A percentile compares a stretch with the other conserved stretches of the same genome.
Conservation (phyloP, 2,329 filamentous ascomycete species). For the Parastagonospora avenae region DNA sequence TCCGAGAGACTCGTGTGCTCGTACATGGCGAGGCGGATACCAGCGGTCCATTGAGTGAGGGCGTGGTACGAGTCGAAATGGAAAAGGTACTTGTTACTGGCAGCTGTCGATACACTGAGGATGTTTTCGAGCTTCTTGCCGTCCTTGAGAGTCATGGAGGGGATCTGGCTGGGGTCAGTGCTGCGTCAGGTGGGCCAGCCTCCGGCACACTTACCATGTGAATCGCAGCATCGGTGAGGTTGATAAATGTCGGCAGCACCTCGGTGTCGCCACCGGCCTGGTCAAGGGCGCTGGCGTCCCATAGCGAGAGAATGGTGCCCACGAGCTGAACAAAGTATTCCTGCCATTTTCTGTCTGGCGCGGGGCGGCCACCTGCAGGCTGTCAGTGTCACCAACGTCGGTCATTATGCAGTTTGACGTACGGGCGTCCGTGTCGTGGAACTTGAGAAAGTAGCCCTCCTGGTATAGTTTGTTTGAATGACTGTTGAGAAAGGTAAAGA, state of each 20-base stretch:
- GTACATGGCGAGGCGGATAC: slow-evolving; percentile 90
- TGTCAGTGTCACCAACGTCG: slow-evolving; percentile 24
- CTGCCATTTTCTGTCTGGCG: slow-evolving; percentile 85
- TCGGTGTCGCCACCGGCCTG: slow-evolving; percentile 82
- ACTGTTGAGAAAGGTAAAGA: slow-evolving; percentile 92
- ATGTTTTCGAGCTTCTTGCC: slow-evolving; percentile 91
- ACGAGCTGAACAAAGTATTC: slow-evolving; percentile 98
- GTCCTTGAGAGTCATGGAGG: slow-evolving; percentile 85
- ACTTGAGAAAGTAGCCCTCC: slow-evolving; percentile 95
- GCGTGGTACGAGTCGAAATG: slow-evolving; percentile 97
- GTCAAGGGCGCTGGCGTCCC: slow-evolving; percentile 93
- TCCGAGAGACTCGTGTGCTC: slow-evolving; percentile 93
- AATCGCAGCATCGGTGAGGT: slow-evolving; percentile 94
- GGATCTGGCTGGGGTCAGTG: slow-evolving; percentile 41
- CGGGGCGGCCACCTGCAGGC: slow-evolving; percentile 78
- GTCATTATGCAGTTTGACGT: slow-evolving; percentile 49
- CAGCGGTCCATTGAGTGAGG: slow-evolving; percentile 92
- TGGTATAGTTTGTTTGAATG: slow-evolving; percentile 97
- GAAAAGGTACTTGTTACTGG: slow-evolving; percentile 90
- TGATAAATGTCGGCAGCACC: slow-evolving; percentile 90
- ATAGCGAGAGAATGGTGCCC: slow-evolving; percentile 90
- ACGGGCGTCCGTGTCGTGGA: slow-evolving; percentile 94
- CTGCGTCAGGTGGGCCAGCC: neutral
- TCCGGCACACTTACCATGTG: slow-evolving; percentile 76
- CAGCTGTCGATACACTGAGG: slow-evolving; percentile 92